Evolutionary conservation across 2,329 filamentous ascomycete genomes (phyloP).

Genomic region (Scedosporium dehoogii): DNA sequence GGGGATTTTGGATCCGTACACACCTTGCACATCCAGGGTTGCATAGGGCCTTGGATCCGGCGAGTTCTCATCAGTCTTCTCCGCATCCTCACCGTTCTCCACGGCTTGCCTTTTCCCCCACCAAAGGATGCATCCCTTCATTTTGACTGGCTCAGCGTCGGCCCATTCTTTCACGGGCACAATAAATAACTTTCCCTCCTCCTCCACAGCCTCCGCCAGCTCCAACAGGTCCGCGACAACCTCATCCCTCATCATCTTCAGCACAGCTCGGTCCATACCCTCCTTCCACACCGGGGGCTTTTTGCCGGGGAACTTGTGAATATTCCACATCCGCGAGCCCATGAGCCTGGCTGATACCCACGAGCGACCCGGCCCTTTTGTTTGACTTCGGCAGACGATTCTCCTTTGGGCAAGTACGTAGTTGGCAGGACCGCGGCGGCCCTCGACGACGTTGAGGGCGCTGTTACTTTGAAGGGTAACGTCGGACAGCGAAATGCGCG

Average conservation of each 20-base stretch:
- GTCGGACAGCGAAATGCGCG: neutral
- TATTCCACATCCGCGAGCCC: neutral
- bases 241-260: neutral
- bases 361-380: neutral
- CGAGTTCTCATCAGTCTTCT: neutral
- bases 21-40: conserved; percentile 19
- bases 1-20: conserved; percentile 20
- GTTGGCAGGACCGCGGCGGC: neutral
- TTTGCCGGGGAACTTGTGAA: neutral
- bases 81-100: neutral
- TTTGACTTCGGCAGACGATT: neutral
- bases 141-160: neutral
- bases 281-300: neutral
- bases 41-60: conserved; percentile 1
- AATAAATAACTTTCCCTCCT: neutral
- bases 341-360: neutral
- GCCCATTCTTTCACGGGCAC: neutral
- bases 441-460: neutral
- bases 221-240: neutral
- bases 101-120: neutral
- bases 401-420: neutral
- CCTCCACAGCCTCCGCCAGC: neutral
- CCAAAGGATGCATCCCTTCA: neutral
- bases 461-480: neutral
- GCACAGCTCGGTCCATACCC: neutral